A percentile compares a stretch with the other conserved stretches of the same genome.
These are phyloP conservation scores for Chamaenerion angustifolium DNA, from an alignment of 345 rosid genomes.

Conservation along the genomic window DNA sequence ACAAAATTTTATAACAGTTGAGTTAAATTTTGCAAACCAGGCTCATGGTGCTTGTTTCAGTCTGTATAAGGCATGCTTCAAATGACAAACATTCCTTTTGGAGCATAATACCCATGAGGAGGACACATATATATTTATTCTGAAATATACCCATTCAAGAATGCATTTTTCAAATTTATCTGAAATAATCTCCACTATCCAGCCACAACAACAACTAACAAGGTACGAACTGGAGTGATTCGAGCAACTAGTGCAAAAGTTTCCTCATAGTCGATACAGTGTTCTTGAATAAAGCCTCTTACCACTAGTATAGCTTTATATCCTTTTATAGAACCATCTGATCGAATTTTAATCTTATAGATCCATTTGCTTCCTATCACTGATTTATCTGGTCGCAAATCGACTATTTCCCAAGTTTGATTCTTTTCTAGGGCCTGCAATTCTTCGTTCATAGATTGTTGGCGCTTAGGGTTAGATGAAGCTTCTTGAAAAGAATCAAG, in stretches of 20 bases:
- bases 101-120: not conserved
- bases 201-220: not conserved
- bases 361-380: constrained; percentile 1
- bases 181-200: not conserved
- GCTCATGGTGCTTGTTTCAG: too few relatives aligned
- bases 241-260: not conserved
- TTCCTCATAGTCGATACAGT: constrained; percentile 2
- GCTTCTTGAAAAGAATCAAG: not conserved
- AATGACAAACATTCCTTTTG: not conserved
- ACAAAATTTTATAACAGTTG: too few relatives aligned
- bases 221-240: not conserved
- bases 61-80: too few relatives aligned
- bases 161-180: not conserved
- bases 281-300: too few relatives aligned
- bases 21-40: too few relatives aligned
- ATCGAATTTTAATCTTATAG: not conserved
- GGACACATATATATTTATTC: constrained; percentile 6
- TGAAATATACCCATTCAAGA: constrained; percentile 3
- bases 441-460: not conserved
- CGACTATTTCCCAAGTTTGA: not conserved
- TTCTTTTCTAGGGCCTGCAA: not conserved
- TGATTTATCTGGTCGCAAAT: not conserved
- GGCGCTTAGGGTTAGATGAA: not conserved
- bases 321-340: not conserved
- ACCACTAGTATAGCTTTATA: too few relatives aligned